Evolutionary conservation across 768 basidiomycete genomes (phyloP).

Genomic region (Suillus spraguei): DNA sequence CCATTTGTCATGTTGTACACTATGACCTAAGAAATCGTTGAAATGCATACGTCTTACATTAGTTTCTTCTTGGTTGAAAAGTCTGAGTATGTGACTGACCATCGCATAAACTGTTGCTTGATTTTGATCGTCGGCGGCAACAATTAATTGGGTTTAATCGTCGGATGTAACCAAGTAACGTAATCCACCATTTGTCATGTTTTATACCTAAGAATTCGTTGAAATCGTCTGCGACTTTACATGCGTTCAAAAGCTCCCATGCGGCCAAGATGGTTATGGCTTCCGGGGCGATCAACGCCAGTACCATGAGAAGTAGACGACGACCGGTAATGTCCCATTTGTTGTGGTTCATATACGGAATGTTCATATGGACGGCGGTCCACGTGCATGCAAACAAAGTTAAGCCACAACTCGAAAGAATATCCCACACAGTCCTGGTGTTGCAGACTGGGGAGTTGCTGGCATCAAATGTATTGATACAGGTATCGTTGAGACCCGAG

Average conservation of each 20-base stretch:
- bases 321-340: too few species aligned
- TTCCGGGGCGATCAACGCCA: background rate
- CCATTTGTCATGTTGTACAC: too few species aligned
- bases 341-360: background rate
- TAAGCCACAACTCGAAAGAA: background rate
- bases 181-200: too few species aligned
- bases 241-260: background rate
- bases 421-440: background rate
- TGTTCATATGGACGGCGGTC: background rate
- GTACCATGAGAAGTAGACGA: background rate
- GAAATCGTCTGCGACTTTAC: background rate
- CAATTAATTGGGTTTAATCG: too few species aligned
- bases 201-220: too few species aligned
- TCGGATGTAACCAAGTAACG: background rate
- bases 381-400: background rate
- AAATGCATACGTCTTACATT: accelerated
- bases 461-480: background rate
- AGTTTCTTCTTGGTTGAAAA: background rate
- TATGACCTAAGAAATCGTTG: too few species aligned
- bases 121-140: too few species aligned
- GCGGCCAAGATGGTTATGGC: background rate
- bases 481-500: background rate
- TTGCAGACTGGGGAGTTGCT: background rate
- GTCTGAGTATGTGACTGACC: background rate
- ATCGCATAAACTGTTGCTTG: too few species aligned